Conservation (phyloP, 2,329 filamentous ascomycete genomes). For the Fusarium euwallaceae region DNA sequence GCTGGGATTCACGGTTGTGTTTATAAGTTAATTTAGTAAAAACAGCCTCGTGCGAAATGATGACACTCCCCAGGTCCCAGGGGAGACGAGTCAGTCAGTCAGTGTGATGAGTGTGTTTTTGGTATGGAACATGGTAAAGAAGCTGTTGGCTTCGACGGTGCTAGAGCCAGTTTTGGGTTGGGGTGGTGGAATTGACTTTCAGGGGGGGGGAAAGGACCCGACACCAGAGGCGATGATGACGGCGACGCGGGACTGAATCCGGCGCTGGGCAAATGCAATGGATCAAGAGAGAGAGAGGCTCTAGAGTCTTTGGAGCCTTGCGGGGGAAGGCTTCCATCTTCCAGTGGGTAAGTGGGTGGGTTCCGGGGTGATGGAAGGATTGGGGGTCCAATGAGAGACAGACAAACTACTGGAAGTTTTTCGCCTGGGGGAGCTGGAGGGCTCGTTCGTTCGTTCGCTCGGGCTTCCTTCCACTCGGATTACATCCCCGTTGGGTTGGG, state of each 20-base stretch:
- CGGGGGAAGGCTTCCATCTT: constrained; percentile 6
- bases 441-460: not conserved
- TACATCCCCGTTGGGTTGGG: constrained; percentile 12
- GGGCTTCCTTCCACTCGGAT: not conserved
- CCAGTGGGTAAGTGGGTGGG: not conserved
- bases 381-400: not conserved
- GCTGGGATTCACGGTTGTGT: constrained; percentile 9
- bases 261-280: constrained; percentile 5
- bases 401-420: constrained; percentile 11
- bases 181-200: constrained; percentile 31
- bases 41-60: constrained; percentile 36
- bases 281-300: no score
- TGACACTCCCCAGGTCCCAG: constrained; percentile 2
- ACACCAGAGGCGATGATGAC: constrained; percentile 15
- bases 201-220: constrained; percentile 1
- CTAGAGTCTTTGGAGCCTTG: not conserved
- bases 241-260: constrained; percentile 18
- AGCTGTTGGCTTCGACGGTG: not conserved
- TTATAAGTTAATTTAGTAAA: constrained; percentile 24
- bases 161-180: not conserved
- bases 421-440: not conserved
- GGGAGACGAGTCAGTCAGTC: not conserved
- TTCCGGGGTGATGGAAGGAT: constrained; percentile 13
- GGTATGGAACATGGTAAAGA: not conserved
- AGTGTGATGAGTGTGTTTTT: not conserved